Evolutionary conservation across 2,329 filamentous ascomycete genomes (phyloP).

Genomic region (Exophiala sp.): DNA sequence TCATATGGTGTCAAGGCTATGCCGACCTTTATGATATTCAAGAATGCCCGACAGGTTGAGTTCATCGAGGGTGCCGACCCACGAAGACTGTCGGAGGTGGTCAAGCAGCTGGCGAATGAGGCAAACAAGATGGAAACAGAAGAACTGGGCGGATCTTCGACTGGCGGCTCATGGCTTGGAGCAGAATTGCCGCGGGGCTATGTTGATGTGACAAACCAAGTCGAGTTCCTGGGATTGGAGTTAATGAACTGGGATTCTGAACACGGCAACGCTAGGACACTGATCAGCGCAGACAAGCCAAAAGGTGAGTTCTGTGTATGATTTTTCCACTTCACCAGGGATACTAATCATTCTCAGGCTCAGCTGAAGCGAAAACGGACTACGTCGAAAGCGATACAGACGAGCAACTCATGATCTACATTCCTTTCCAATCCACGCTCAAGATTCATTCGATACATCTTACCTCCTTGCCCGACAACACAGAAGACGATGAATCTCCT

Average conservation of each 20-base stretch:
- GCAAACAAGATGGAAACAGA: slow-evolving; percentile 47
- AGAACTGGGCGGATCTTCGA: slow-evolving; percentile 40
- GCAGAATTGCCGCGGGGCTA: slow-evolving; percentile 76
- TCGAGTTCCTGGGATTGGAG: slow-evolving; percentile 77
- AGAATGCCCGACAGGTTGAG: slow-evolving; percentile 63
- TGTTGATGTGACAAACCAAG: slow-evolving; percentile 73
- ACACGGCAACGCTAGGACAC: slow-evolving; percentile 65
- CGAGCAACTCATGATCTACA: slow-evolving; percentile 89
- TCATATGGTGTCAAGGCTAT: slow-evolving; percentile 73
- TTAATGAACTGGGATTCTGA: slow-evolving; percentile 81
- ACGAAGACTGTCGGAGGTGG: slow-evolving; percentile 63
- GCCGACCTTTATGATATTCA: slow-evolving; percentile 90
- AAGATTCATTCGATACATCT: slow-evolving; percentile 87
- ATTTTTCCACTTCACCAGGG: slow-evolving; percentile 73
- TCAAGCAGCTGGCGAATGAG: slow-evolving; percentile 68
- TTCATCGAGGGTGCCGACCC: slow-evolving; percentile 73
- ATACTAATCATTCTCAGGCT: slow-evolving; percentile 51
- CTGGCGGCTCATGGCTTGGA: slow-evolving; percentile 64
- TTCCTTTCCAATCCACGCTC: slow-evolving; percentile 81
- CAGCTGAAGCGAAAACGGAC: slow-evolving; percentile 60
- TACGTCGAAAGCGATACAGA: slow-evolving; percentile 97
- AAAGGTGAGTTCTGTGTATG: slow-evolving; percentile 45
- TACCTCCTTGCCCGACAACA: slow-evolving; percentile 67
- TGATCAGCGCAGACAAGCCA: slow-evolving; percentile 71
- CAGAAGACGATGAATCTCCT: slow-evolving; percentile 63